Evolutionary conservation across 345 rosid genomes (phyloP).

Genomic region (Turritis glabra): DNA sequence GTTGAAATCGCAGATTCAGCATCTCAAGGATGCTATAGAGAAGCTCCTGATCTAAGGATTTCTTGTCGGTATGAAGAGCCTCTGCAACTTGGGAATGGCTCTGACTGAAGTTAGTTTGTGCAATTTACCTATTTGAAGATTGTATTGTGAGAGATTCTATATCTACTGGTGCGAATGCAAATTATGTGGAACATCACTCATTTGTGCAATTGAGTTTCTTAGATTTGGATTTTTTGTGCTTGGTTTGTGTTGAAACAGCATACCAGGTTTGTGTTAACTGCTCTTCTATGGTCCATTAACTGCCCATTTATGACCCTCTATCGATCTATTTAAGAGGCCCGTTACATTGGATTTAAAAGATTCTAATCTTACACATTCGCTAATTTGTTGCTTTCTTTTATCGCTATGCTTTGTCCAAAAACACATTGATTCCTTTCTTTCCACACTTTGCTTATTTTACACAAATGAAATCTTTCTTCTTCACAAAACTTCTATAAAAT

Average conservation of each 20-base stretch:
- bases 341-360: too few species aligned
- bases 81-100: constrained; percentile 50
- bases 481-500: not conserved
- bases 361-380: constrained; percentile 19
- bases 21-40: constrained; percentile 88
- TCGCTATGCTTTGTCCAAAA: constrained; percentile 30
- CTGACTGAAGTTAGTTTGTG: constrained; percentile 45
- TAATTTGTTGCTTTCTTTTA: not conserved
- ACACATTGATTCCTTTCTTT: constrained; percentile 33
- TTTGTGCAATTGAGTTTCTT: constrained; percentile 4
- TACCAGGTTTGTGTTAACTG: not conserved
- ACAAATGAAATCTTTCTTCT: not conserved
- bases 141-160: not conserved
- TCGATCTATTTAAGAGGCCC: not conserved
- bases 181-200: not conserved
- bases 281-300: not conserved
- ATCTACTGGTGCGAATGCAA: not conserved
- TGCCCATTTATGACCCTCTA: not conserved
- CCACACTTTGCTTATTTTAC: not conserved
- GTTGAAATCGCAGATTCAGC: constrained; percentile 75
- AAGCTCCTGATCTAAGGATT: constrained; percentile 66
- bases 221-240: constrained; percentile 11
- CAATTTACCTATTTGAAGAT: not conserved
- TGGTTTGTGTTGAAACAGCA: not conserved
- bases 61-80: constrained; percentile 76